Evolutionary conservation across 495 filamentous ascomycete species (phyloP), one percentile per base, ranked within the genome.

Genomic region (Cryomyces minteri): DNA sequence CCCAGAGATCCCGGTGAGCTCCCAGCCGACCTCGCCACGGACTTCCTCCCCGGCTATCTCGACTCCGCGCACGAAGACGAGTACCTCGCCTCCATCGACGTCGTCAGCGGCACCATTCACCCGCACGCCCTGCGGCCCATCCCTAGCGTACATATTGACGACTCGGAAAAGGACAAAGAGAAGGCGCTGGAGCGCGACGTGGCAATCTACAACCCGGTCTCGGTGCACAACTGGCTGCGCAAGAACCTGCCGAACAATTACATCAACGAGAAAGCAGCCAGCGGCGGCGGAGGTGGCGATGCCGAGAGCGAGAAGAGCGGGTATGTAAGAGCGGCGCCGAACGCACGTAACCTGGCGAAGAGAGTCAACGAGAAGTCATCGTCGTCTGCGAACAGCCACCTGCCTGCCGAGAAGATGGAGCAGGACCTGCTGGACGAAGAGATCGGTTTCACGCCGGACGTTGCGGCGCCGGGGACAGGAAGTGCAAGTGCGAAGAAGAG

Each of bases 201-300:
- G 36, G 67, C 72, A 12, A 62, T 85, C 4, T 73, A 75, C 31
- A 95, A 94, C 54, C 0, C 40, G n/a, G 77, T 82, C 34, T 85
- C 80, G 29, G 84, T 92, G 2, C 84, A 87, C 65, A 90, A 88
- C 59, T 95, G 88, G 88, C 66, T 95, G 25, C 74, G 83, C 32
- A 75, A 77, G 47, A 74, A 92, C 55, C 81, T 85, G 46, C 86
- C 86, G 0, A 75, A 86, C 47, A 79, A 80, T 18, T 90, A 88
- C 63, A 63, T 92, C 0, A 82, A 88, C n/a, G 41, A 39, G 9
- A 18, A 31, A 32, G 43, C 12, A 28, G 41, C 14, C 14, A 41
- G 39, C 31, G 39, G 25, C 32, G 41, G 32, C 12, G 45, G 48
- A 6, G 30, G 4, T 6, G 32, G 32, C 43, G 34, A 36, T 6